Base-by-base conservation (phyloP, 2,329 filamentous ascomycete species). In the Onygena corvina region DNA sequence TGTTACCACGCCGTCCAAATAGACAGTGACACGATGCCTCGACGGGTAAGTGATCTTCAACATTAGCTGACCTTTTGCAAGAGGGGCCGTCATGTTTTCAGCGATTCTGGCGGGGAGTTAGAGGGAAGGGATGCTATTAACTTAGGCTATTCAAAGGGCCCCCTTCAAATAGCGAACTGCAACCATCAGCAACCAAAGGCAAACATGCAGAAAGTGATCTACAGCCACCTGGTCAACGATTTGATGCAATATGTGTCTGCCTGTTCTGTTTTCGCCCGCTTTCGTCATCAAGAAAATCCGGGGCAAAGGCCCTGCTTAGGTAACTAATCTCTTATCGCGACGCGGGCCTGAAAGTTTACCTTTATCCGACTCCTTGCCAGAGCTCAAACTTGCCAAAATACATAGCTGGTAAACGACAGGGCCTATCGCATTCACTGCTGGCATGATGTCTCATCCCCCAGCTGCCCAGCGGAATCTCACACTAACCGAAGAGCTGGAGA, bases 401-500 rank as follows among this genome's bases (percentile, higher is more conserved):
- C 20, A 16, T 25, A 18, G 25, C n/a, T 12, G 11, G 12, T 2
- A 18, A 23, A 21, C 3, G 3, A 5, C 16, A 9, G 16, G 9
- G 27, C n/a, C 21, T 21, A 11, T n/a, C 7, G 34, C n/a, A 20
- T 21, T n/a, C 11, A n/a, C 14, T 12, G 21, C 36, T 18, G 18
- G 8, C 38, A 60, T 30, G 21, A 77, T 78, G 76, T 75, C 75
- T 46, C 73, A 75, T 42, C 68, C 65, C 49, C 69, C 65, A 23
- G 61, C 67, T 18, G 65, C 33, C 21, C 70, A 73, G 61, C 73
- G 77, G 49, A 75, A 74, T 25, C 71, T 96, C 52, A 86, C 86
- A 3, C 74, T 95, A 52, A 94, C 90, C 0, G 92, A 98, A 64
- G 92, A 98, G 73, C 75, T 98, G 48, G 92, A 98, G 70, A 89